Evolutionary conservation across 2,329 filamentous ascomycete species (phyloP).

Genomic region (Xylariomycetidae sp.): DNA sequence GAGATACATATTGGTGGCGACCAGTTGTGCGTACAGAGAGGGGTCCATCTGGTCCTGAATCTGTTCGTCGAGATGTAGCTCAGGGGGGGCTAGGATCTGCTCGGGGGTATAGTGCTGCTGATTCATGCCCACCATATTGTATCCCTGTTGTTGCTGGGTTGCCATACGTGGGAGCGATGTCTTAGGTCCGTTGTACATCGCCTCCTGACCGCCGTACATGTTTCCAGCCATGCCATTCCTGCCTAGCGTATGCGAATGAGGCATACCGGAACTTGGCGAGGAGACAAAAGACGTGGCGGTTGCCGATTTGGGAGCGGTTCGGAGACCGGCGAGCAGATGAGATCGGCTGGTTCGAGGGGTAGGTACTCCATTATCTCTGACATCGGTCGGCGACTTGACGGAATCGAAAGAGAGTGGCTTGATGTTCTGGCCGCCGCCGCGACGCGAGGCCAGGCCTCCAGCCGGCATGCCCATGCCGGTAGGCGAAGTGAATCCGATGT

Average conservation of each 20-base stretch:
- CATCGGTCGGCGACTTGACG: constrained; percentile 63
- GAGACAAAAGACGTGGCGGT: constrained; percentile 67
- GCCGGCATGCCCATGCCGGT: constrained; percentile 71
- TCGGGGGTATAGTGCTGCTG: constrained; percentile 71
- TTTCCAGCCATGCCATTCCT: constrained; percentile 41
- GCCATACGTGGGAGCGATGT: constrained; percentile 46
- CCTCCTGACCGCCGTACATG: constrained; percentile 40
- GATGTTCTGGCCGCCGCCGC: constrained; percentile 78
- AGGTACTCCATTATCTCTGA: constrained; percentile 63
- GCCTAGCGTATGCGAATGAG: constrained; percentile 33
- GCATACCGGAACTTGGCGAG: constrained; percentile 35
- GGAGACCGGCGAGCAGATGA: constrained; percentile 86
- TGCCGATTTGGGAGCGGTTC: constrained; percentile 86
- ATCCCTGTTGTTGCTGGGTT: constrained; percentile 28
- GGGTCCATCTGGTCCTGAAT: constrained; percentile 76
- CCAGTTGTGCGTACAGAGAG: constrained; percentile 77
- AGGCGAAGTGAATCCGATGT: constrained; percentile 70
- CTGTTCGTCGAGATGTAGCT: constrained; percentile 68
- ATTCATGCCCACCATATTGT: constrained; percentile 25
- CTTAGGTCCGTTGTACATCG: constrained; percentile 47
- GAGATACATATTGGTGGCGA: constrained; percentile 87
- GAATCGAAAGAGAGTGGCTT: constrained; percentile 81
- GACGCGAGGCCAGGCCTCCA: constrained; percentile 76
- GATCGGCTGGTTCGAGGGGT: constrained; percentile 93
- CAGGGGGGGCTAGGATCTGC: constrained; percentile 80